A percentile compares a stretch with the other conserved stretches of the same genome.
Conservation (phyloP, 202 grass and related monocot species). For the Carex arenaria region DNA sequence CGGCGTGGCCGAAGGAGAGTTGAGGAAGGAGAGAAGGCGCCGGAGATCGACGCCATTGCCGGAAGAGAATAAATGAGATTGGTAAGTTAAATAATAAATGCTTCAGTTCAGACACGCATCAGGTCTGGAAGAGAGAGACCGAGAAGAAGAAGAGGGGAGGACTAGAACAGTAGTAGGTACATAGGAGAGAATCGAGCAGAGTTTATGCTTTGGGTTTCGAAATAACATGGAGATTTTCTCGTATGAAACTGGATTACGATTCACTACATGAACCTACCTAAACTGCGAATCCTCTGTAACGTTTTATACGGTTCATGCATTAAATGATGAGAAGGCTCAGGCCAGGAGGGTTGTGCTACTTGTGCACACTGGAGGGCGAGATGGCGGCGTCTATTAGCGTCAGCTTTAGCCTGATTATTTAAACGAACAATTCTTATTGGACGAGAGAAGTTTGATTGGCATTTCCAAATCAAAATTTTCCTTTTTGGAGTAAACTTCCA, state of each 20-base stretch:
- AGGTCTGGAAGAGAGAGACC: not conserved
- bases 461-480: not conserved
- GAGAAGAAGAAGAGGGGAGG: not conserved
- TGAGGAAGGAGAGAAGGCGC: slow-evolving; percentile 45
- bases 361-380: not conserved
- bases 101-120: slow-evolving; percentile 55
- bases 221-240: not conserved
- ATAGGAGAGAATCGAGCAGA: not conserved
- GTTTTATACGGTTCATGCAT: not conserved
- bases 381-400: not conserved
- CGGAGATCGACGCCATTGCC: slow-evolving; percentile 71
- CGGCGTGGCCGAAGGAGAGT: slow-evolving; percentile 36
- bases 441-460: not conserved
- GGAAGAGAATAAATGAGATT: slow-evolving; percentile 24
- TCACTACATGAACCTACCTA: not conserved
- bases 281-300: not conserved
- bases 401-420: not conserved
- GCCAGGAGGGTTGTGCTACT: not conserved
- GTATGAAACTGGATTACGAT: not conserved
- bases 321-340: not conserved
- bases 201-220: not conserved
- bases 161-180: not conserved
- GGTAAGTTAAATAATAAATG: slow-evolving; percentile 30
- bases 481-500: not conserved
- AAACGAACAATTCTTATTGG: not conserved